Evolutionary conservation across 768 basidiomycete species (phyloP).

Genomic region (Podaxis sp.): DNA sequence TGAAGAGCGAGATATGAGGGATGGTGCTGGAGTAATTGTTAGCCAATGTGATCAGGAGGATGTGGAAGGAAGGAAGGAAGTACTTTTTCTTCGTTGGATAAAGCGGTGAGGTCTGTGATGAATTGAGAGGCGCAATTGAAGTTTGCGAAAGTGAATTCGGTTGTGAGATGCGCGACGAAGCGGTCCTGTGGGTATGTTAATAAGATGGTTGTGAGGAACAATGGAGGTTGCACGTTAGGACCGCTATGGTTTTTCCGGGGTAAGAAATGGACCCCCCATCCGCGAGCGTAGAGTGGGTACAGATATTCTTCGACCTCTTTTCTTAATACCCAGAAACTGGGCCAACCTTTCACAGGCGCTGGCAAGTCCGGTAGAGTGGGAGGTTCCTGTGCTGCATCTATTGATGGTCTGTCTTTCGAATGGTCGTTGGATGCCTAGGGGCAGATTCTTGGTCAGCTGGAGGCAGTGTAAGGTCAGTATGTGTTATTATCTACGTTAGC

Average conservation of each 20-base stretch:
- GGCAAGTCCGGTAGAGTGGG: background rate
- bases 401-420: background rate
- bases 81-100: conserved; percentile 1
- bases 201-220: background rate
- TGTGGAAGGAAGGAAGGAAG: too few relatives aligned
- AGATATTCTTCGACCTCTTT: conserved; percentile 2
- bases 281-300: conserved; percentile 6
- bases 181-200: background rate
- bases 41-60: background rate
- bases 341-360: background rate
- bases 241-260: background rate
- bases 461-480: background rate
- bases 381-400: too few relatives aligned
- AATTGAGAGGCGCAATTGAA: conserved; percentile 7
- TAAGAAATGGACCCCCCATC: conserved; percentile 5
- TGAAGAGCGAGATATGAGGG: background rate
- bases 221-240: background rate
- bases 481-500: background rate
- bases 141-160: conserved; percentile 4
- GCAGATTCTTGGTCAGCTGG: background rate
- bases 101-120: background rate
- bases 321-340: conserved; percentile 4
- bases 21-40: background rate
- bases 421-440: background rate
- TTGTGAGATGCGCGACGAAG: conserved; percentile 1